phyloP scores from a whole-genome alignment of 169 alveolate species.

The Plasmodium berghei region DNA sequence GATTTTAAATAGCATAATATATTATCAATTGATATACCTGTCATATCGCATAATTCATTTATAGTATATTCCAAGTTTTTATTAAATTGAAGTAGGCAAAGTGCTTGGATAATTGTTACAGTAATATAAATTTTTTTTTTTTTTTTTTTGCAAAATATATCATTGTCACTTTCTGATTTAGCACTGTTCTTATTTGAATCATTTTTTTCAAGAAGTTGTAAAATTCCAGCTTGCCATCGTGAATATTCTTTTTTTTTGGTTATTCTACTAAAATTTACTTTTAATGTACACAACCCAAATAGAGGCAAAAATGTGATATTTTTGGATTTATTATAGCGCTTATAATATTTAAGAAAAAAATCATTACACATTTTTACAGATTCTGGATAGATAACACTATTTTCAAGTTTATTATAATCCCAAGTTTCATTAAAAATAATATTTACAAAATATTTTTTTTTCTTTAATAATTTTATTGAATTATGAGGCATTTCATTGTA shows the following conservation, averaged over 20 bases:
- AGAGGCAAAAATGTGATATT: slow-evolving; percentile 48
- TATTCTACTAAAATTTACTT: slow-evolving; percentile 35
- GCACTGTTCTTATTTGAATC: neutral
- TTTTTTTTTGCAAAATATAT: neutral
- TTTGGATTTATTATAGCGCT: slow-evolving; percentile 32
- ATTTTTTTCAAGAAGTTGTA: neutral
- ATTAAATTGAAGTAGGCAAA: slow-evolving; percentile 33
- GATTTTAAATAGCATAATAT: slow-evolving; percentile 45
- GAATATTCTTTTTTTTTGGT: neutral
- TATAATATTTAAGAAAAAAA: slow-evolving; percentile 37
- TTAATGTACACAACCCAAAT: slow-evolving; percentile 55
- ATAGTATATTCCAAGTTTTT: slow-evolving; percentile 31
- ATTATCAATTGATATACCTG: slow-evolving; percentile 33
- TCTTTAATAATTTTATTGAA: slow-evolving; percentile 17
- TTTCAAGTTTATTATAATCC: slow-evolving; percentile 55
- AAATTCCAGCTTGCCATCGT: neutral
- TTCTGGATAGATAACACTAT: slow-evolving; percentile 33
- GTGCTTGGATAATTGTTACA: slow-evolving; percentile 48
- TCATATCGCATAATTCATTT: slow-evolving; percentile 18
- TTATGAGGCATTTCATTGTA: slow-evolving; percentile 23
- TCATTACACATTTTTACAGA: slow-evolving; percentile 50
- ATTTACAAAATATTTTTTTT: slow-evolving; percentile 43
- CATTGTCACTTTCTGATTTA: neutral
- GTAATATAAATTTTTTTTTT: slow-evolving; percentile 35
- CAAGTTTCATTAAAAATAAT: slow-evolving; percentile 55